Evolutionary conservation across 345 rosid species (phyloP), one percentile per base, ranked within the genome.

Genomic region (Firmiana major): DNA sequence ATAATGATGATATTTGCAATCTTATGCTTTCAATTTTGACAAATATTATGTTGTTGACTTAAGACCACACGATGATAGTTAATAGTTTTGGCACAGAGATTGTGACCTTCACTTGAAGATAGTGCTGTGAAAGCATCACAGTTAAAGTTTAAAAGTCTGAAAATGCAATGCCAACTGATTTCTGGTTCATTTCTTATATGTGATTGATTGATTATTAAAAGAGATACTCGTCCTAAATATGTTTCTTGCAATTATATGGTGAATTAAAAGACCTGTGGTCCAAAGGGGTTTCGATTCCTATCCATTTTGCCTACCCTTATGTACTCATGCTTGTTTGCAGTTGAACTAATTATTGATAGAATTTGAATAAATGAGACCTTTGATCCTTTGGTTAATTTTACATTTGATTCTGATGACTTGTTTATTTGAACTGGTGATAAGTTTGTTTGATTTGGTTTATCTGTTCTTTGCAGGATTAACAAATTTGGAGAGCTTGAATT

Each of bases 401-500:
- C 6, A 26, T 24, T 26, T 46, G 73, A 16, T 69, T 26, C 49
- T 46, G 21, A 10, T 26, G 13, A 15, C 22, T 21, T 62, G n/a
- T 28, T 65, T 40, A 40, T 69, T 68, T 67, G 57, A 69, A 46
- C 9, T 8, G 7, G 36, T 15, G 40, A 24, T 46, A 46, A 46
- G 51, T 21, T 46, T 24, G 73, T 26, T 65, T 69, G 4, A 46
- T 46, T 48, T 6, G 73, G 11, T 54, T 7, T 46, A 26, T 36
- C 31, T 21, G n/a, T 24, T 75, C 62, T 75, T 73, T 63, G 77
- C 85, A 90, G 90, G 83, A 77, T 82, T 90, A 76, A 90, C 78
- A 71, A 81, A 84, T 63, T 87, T 90, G 89, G 92, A 86, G 86
- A 87, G 88, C 84, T 80, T 90, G 92, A 88, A 88, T 80, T 85